A percentile compares a stretch with the other conserved stretches of the same genome.
These are phyloP conservation scores for Aphanoascus verrucosus DNA, from an alignment of 2,329 filamentous ascomycete species.

Conservation along the genomic window DNA sequence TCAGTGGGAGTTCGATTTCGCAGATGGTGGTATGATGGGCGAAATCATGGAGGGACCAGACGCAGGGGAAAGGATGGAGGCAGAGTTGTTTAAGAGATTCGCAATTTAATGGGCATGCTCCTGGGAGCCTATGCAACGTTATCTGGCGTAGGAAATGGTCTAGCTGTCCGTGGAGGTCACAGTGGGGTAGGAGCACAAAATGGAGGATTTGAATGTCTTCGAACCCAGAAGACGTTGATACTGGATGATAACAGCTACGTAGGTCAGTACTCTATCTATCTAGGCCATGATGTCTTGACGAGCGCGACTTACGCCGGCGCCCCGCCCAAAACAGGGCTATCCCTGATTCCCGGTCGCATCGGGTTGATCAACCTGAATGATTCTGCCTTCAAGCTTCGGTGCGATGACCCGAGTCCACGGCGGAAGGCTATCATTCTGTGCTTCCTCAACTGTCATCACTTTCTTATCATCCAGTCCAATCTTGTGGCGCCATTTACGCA, in stretches of 20 bases:
- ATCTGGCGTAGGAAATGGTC: too few species aligned
- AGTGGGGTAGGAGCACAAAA: too few species aligned
- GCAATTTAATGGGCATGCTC: too few species aligned
- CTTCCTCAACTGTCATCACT: constrained; percentile 44
- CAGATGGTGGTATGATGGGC: constrained; percentile 19
- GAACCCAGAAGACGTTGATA: too few species aligned
- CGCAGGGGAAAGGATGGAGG: constrained; percentile 22
- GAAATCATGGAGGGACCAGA: constrained; percentile 45
- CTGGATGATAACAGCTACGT: too few species aligned
- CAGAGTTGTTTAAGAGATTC: constrained; percentile 19
- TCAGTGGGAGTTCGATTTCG: constrained; percentile 15
- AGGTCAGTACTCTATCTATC: too few species aligned
- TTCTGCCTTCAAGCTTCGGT: constrained; percentile 66
- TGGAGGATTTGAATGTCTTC: too few species aligned
- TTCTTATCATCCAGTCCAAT: constrained; percentile 50
- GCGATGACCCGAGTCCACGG: constrained; percentile 74
- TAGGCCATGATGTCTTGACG: too few species aligned
- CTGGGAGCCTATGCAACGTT: too few species aligned
- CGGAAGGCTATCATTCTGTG: constrained; percentile 48
- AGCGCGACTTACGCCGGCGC: too few species aligned
- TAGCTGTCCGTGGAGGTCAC: too few species aligned
- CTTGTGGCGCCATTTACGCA: constrained; percentile 60
- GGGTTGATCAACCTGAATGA: constrained; percentile 30
- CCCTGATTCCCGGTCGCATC: background rate
- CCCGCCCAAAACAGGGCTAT: too few species aligned